Base-by-base conservation (phyloP, 192 early-diverging fungal species). In the Helicostylum pulchrum region DNA sequence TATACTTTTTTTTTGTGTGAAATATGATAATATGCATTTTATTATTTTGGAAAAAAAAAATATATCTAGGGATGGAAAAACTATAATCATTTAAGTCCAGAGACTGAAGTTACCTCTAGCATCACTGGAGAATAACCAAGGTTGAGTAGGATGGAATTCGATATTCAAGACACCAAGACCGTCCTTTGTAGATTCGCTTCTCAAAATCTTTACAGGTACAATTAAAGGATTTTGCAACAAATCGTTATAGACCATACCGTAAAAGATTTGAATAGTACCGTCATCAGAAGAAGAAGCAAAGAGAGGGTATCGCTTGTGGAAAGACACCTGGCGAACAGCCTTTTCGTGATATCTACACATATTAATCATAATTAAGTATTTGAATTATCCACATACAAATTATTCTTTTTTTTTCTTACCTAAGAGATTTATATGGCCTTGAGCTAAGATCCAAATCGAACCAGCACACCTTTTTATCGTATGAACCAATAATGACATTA, bases 191-290 rank as follows among this genome's bases (percentile, higher is more conserved):
- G 84, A 65, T 75, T 98, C 95, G 10, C 76, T 81, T 46, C 87
- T 85, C 46, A 99, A 76, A 36, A 92, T 92, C 83, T 97, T 98
- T 34, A 99, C 88, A n/a, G 97, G 97, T 39, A 98, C 95, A 78
- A 99, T 95, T 63, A 99, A 78, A 52, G 97, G 97, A 80, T 99
- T 97, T 75, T 91, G 89, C 67, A 97, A 81, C 73, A 99, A 80
- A 76, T 97, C 95, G 61, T 89, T 85, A 77, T 96, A 99, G 23
- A 99, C 97, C 92, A 93, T 98, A 50, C 93, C 94, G 75, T 99
- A 94, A 89, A 98, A 99, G 10, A 99, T 80, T 70, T 97, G 93
- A 7, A 97, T 87, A 23, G 85, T 84, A 32, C 97, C 93, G 65
- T 99, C 97, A 71, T 99, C 96, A 12, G 89, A 87, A 36, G 88